Conservation (phyloP, 106 monocot genomes). For the Allium cepa region DNA sequence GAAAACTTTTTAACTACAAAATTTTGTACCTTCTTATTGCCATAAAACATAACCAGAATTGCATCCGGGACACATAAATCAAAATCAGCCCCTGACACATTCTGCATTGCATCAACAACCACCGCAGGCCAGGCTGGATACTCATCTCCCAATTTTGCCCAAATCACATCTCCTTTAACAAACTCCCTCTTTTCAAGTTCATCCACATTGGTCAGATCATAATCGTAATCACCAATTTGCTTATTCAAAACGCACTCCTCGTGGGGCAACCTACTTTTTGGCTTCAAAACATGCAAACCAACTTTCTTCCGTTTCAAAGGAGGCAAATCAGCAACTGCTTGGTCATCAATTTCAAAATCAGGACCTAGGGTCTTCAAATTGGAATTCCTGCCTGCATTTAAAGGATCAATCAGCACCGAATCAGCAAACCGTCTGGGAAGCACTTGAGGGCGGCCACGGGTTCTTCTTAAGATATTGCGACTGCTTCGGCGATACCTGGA, state of each 20-base stretch:
- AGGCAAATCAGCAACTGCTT: not conserved
- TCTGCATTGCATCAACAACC: slow-evolving; percentile 46
- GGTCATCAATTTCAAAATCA: slow-evolving; percentile 9
- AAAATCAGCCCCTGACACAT: slow-evolving; percentile 28
- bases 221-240: slow-evolving; percentile 2
- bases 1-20: not conserved
- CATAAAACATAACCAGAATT: slow-evolving; percentile 77
- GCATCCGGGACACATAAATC: slow-evolving; percentile 41
- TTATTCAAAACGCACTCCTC: not conserved
- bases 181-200: slow-evolving; percentile 24
- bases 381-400: slow-evolving; percentile 46
- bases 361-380: slow-evolving; percentile 15
- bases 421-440: slow-evolving; percentile 47
- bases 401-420: slow-evolving; percentile 59
- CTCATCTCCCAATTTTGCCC: slow-evolving; percentile 69
- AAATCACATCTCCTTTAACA: slow-evolving; percentile 68
- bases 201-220: not conserved
- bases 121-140: slow-evolving; percentile 79
- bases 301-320: slow-evolving; percentile 2
- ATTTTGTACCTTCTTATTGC: slow-evolving; percentile 36
- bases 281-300: slow-evolving; percentile 10
- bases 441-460: slow-evolving; percentile 32
- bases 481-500: slow-evolving; percentile 9
- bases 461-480: slow-evolving; percentile 31
- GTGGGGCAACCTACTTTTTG: slow-evolving; percentile 26